Conservation (phyloP, 257 asterid species). For the Gentiana macrophylla region DNA sequence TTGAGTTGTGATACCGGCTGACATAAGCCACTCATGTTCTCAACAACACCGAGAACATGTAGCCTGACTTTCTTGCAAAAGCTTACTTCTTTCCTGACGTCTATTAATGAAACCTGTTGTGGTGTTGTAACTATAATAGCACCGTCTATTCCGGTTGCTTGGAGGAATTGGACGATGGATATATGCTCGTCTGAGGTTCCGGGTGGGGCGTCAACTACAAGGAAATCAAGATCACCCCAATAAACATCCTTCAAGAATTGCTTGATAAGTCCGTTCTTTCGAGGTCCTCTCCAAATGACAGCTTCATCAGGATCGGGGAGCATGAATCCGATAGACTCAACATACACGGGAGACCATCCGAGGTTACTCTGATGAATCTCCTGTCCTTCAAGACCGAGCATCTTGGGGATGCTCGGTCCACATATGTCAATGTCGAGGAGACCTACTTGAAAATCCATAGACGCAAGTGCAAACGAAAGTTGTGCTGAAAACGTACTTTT, state of each 20-base stretch:
- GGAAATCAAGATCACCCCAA: constrained; percentile 90
- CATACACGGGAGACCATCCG: constrained; percentile 92
- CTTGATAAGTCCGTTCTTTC: constrained; percentile 67
- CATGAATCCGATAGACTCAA: constrained; percentile 63
- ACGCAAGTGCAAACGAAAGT: constrained; percentile 69
- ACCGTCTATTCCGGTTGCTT: constrained; percentile 76
- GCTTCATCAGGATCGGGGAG: constrained; percentile 52
- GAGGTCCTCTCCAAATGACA: constrained; percentile 88
- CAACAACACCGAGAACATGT: constrained; percentile 73
- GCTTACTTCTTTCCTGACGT: constrained; percentile 83
- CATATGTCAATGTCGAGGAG: constrained; percentile 91
- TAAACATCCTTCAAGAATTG: constrained; percentile 75
- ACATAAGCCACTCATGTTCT: constrained; percentile 85
- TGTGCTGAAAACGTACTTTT: constrained; percentile 92
- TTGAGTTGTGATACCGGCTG: constrained; percentile 49
- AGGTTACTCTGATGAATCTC: constrained; percentile 62
- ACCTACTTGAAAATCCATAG: constrained; percentile 80
- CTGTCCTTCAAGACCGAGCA: constrained; percentile 80
- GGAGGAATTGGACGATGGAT: constrained; percentile 70
- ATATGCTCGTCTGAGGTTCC: constrained; percentile 96
- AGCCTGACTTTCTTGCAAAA: constrained; percentile 81
- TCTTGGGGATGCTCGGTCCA: constrained; percentile 88
- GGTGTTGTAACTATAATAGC: constrained; percentile 89
- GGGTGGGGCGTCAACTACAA: constrained; percentile 92
- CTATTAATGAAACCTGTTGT: constrained; percentile 85